Evolutionary conservation across 371 early-diverging fungal species (phyloP), one percentile per base, ranked within the genome.

Genomic region (Smittium mucronatum): DNA sequence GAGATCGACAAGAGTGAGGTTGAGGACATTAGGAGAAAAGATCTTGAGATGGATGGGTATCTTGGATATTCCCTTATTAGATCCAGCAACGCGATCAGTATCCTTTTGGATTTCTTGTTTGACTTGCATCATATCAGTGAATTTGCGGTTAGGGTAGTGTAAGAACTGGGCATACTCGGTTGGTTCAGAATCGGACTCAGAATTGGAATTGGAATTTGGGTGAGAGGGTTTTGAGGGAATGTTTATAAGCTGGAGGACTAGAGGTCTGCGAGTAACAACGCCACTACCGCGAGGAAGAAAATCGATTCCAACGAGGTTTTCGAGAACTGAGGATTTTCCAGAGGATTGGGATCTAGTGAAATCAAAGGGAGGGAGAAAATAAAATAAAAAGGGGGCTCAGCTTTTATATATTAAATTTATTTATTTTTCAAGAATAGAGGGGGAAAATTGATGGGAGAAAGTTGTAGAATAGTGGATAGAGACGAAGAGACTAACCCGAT

Each of bases 261-360:
- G 76, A 33, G 97, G 97, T 47, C 97, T 84, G 64, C 94, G 85
- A 58, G 97, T 95, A 68, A 95, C 94, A 71, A 96, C 90, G 36
- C 93, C 97, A 67, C 85, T 88, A 26, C 95, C 95, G 64, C 94
- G 81, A 33, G 97, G 97, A 67, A 96, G 74, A 71, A 96, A 92
- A 75, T 94, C 94, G 67, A 88, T 86, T 33, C 91, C 90, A 57
- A 95, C 92, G 65, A 96, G 87, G 72, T 89, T 91, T 72, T 95
- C 95, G 34, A 96, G 76, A 11, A 94, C 93, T 60, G 93, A 93
- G 57, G 91, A 91, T 77, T 96, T 96, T 64, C 97, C 97, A 63
- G 89, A 86, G 65, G 93, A 92, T 75, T 96, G 95, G 8, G 91
- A 85, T 59, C 89, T 77, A 80, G 29, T 66, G 63, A 47, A 25